Conservation (phyloP, 371 early-diverging fungal genomes). For the Mucor plumbeus region DNA sequence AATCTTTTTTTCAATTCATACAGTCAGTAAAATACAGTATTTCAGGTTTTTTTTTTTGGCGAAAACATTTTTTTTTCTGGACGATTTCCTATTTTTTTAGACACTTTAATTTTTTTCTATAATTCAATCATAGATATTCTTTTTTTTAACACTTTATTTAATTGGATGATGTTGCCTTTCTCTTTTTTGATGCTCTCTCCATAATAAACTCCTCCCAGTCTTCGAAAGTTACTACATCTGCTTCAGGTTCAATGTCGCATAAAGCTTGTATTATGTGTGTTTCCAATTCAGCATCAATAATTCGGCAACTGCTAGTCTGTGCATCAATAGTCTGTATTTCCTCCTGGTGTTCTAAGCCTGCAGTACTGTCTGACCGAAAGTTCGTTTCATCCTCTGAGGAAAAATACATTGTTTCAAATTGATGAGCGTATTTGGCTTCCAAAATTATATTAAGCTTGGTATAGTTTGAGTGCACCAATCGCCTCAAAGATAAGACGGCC, state of each 20-base stretch:
- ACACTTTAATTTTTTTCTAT: too few relatives aligned
- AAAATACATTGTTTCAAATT: slow-evolving; percentile 15
- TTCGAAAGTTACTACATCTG: slow-evolving; percentile 7
- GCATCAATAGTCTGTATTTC: slow-evolving; percentile 7
- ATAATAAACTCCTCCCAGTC: slow-evolving; percentile 16
- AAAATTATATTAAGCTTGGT: slow-evolving; percentile 24
- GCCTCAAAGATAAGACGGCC: slow-evolving; percentile 26
- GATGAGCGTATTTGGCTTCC: slow-evolving; percentile 18
- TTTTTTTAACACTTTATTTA: slow-evolving; percentile 12
- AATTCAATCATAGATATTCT: too few relatives aligned
- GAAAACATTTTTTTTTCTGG: too few relatives aligned
- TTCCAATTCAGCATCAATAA: slow-evolving; percentile 12
- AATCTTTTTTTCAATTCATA: background rate
- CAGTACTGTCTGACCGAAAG: slow-evolving; percentile 13
- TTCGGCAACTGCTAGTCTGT: slow-evolving; percentile 12
- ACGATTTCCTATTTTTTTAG: too few relatives aligned
- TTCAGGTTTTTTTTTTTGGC: too few relatives aligned
- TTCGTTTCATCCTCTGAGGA: slow-evolving; percentile 9
- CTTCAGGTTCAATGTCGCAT: slow-evolving; percentile 12
- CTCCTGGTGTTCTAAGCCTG: slow-evolving; percentile 8
- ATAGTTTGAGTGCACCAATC: slow-evolving; percentile 18
- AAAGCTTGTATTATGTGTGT: slow-evolving; percentile 13
- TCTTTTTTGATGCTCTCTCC: slow-evolving; percentile 8
- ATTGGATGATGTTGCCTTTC: slow-evolving; percentile 11
- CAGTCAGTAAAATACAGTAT: background rate